Evolutionary conservation across 352 stramenopile species (phyloP), one percentile per base, ranked within the genome.

Genomic region (Globisporangium echinulatum): DNA sequence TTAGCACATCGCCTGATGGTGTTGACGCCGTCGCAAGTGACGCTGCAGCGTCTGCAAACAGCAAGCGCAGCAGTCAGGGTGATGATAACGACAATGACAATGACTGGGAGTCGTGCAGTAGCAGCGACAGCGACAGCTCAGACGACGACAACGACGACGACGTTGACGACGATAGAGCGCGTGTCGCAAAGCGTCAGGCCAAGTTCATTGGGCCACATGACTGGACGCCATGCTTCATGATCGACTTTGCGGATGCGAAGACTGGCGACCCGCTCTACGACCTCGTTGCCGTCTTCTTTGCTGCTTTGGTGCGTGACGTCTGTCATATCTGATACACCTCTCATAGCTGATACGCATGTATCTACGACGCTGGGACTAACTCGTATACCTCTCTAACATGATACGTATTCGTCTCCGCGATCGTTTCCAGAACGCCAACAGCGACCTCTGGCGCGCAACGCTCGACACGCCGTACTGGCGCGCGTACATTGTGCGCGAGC

Each of bases 201-300:
- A 71, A 71, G 38, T 91, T 88, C 50, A 36, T 77, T 33, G 85
- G 82, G 13, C 49, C 62, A 0, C 54, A 70, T 38, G 60, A 80
- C 58, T 95, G 85, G 85, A 57, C 66, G 54, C 82, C 85, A 7
- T 71, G 62, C 10, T 77, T 76, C 8, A 79, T 96, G 58, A 92
- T 96, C 60, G 87, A 96, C 58, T 95, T 95, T 62, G 87, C 85
- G 0, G 87, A 96, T 62, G 70, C 79, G 61, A 94, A 94, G 77
- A 88, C 75, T 0, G 87, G 85, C 33, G 87, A 96, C 63, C 84
- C 85, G 53, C 54, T 96, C 13, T 96, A 90, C 62, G 87, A 96
- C 54, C 70, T 96, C 25, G 74, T 94, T 10, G 80, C 85, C 7
- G 63, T 95, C 33, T 86, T 93, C 59, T 90, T 92, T 61, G 75